Evolutionary conservation across 345 rosid genomes (phyloP).

Genomic region (Eucalyptus melliodora): DNA sequence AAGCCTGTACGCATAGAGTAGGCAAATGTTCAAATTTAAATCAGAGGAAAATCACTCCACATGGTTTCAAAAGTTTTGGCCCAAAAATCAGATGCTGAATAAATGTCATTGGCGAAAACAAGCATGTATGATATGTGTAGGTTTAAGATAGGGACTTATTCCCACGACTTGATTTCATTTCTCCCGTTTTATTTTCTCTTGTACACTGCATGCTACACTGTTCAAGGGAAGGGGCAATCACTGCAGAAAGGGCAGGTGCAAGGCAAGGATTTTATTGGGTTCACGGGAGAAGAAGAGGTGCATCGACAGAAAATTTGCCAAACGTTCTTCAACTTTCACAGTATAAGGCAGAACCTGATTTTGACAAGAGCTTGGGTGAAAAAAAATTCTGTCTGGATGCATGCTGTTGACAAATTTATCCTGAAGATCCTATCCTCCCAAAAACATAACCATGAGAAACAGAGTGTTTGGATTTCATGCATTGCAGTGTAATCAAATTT

Average conservation of each 20-base stretch:
- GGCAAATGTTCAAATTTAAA: background rate
- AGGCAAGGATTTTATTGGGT: background rate
- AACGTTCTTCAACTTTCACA: background rate
- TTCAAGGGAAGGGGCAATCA: background rate
- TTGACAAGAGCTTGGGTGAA: background rate
- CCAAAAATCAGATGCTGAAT: background rate
- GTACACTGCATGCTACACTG: background rate
- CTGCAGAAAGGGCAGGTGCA: background rate
- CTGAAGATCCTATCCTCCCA: background rate
- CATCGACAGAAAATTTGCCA: background rate
- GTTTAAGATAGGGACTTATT: background rate
- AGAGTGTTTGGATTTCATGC: background rate
- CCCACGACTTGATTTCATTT: background rate
- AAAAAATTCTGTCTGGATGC: background rate
- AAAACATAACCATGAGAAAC: background rate
- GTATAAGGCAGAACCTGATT: background rate
- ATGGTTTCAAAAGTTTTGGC: background rate
- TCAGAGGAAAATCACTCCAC: background rate
- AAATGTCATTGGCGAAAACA: background rate
- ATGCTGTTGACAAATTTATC: background rate
- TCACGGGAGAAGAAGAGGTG: background rate
- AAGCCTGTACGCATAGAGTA: background rate
- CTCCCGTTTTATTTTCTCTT: background rate
- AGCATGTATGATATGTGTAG: background rate
- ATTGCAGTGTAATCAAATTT: background rate